Conservation (phyloP, 495 filamentous ascomycete genomes). For the Aspergillus haitiensis region DNA sequence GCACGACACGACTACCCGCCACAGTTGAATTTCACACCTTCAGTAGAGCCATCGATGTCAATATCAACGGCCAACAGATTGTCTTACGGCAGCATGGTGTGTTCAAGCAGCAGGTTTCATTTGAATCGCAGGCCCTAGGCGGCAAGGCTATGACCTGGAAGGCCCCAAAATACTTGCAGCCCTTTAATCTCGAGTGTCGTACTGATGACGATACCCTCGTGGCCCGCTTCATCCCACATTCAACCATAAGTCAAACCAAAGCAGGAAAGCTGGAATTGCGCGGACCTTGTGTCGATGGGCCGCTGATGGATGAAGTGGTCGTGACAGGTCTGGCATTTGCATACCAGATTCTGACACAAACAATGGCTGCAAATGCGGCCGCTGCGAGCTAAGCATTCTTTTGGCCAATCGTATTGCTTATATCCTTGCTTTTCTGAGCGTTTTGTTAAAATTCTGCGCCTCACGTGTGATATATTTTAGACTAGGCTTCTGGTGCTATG, state of each 20-base stretch:
- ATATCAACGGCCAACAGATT: conserved; percentile 18
- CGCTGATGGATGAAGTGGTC: conserved; percentile 18
- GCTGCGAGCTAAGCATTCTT: not conserved
- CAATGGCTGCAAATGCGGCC: not conserved
- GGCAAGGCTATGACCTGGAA: conserved; percentile 11
- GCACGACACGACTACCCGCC: conserved; percentile 13
- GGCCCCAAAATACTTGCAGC: not conserved
- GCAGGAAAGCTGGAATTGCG: conserved; percentile 15
- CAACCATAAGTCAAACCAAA: conserved; percentile 12
- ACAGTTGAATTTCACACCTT: conserved; percentile 20
- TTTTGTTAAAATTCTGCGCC: too few relatives aligned
- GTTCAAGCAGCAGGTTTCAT: conserved; percentile 9
- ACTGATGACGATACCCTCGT: conserved; percentile 3
- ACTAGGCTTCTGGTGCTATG: too few relatives aligned
- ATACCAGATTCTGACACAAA: conserved; percentile 13
- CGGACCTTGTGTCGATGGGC: not conserved
- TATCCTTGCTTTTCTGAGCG: too few relatives aligned
- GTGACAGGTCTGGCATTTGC: conserved; percentile 22
- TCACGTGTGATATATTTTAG: too few relatives aligned
- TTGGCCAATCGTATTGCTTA: too few relatives aligned
- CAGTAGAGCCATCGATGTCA: conserved; percentile 19
- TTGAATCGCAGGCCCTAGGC: conserved; percentile 8
- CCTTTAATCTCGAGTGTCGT: conserved; percentile 12
- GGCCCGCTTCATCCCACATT: conserved; percentile 7
- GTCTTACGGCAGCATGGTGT: not conserved